Evolutionary conservation across 2,329 filamentous ascomycete genomes (phyloP).

Genomic region (Clarireedia sp.): DNA sequence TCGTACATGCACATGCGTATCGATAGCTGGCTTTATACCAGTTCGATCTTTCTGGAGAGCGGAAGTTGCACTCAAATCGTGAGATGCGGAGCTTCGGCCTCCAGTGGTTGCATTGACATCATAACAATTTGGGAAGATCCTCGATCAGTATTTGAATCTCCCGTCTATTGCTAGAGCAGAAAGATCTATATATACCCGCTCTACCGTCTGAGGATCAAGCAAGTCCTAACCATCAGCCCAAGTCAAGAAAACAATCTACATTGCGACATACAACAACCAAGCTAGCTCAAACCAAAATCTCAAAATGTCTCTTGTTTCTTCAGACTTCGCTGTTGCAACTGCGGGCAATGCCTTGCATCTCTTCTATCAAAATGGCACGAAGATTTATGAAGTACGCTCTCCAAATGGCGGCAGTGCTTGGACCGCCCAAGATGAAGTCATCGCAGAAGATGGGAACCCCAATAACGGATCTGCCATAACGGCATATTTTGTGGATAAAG

Average conservation of each 20-base stretch:
- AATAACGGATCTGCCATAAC: not conserved
- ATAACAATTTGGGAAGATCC: no score
- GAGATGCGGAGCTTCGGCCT: no score
- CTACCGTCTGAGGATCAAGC: no score
- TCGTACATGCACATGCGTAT: no score
- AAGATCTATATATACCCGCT: no score
- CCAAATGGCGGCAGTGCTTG: slow-evolving; percentile 1
- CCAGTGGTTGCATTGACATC: no score
- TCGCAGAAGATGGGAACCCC: not conserved
- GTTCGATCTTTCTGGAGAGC: no score
- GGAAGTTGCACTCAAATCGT: no score
- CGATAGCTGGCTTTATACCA: no score
- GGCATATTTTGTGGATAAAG: slow-evolving; percentile 4
- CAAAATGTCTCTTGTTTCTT: slow-evolving; percentile 4
- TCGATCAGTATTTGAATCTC: no score
- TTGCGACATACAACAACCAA: not conserved
- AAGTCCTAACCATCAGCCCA: no score
- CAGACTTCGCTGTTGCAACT: not conserved
- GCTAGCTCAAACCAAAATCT: not conserved
- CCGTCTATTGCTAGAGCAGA: no score
- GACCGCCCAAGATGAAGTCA: slow-evolving; percentile 2
- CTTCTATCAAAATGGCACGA: not conserved
- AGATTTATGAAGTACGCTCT: slow-evolving; percentile 3
- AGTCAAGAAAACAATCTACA: not conserved
- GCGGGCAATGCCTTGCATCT: not conserved